Conservation (phyloP, 1,139 yeast genomes). For the Lodderomyces beijingensis region DNA sequence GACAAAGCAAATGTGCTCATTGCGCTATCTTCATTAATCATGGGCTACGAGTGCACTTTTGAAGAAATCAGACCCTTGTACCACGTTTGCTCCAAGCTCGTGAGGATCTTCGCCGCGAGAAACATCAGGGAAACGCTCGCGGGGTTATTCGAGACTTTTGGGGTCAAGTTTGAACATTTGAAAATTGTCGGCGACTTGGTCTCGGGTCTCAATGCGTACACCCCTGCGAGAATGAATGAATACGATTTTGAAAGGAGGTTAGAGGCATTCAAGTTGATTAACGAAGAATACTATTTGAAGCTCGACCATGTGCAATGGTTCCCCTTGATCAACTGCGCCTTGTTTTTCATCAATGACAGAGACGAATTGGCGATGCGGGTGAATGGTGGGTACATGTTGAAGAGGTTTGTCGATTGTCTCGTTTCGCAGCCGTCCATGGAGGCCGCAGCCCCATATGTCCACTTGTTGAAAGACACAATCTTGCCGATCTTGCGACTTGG, state of each 20-base stretch:
- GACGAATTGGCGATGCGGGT: constrained; percentile 79
- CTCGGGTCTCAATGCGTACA: constrained; percentile 65
- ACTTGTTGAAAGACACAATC: constrained; percentile 50
- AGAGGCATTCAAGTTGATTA: constrained; percentile 60
- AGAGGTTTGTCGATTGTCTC: constrained; percentile 60
- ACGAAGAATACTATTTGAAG: constrained; percentile 46
- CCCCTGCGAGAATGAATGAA: constrained; percentile 64
- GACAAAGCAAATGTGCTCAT: constrained; percentile 59
- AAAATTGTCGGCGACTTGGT: constrained; percentile 48
- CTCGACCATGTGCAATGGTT: constrained; percentile 66
- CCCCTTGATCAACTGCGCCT: constrained; percentile 65
- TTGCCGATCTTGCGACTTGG: constrained; percentile 70
- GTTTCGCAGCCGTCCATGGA: constrained; percentile 29
- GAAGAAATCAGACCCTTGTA: constrained; percentile 53
- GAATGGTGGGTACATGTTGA: constrained; percentile 66
- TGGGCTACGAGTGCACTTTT: constrained; percentile 49
- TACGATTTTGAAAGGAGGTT: constrained; percentile 78
- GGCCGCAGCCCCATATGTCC: constrained; percentile 34
- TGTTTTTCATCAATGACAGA: constrained; percentile 72
- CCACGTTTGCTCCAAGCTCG: constrained; percentile 52
- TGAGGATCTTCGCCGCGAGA: constrained; percentile 55
- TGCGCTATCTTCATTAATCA: constrained; percentile 53
- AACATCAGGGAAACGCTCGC: constrained; percentile 60
- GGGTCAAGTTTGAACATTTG: constrained; percentile 45
- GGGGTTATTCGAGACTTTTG: constrained; percentile 55